Conservation (phyloP, 164 flowering plant species). For the Akebia trifoliata region DNA sequence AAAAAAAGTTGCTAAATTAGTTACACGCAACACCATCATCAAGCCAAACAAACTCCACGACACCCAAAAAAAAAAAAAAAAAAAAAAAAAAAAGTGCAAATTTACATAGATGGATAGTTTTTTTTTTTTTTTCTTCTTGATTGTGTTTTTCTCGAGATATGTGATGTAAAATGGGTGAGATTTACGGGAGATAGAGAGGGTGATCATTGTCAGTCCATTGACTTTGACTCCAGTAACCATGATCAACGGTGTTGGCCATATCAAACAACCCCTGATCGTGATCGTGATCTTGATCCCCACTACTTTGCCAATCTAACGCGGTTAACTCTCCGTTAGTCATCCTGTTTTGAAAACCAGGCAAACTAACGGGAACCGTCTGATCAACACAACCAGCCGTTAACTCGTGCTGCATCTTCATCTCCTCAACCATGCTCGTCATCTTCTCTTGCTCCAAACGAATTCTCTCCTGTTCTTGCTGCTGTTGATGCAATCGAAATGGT, state of each 20-base stretch:
- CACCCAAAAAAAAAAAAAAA: neutral
- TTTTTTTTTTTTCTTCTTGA: neutral
- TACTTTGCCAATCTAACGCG: constrained; percentile 52
- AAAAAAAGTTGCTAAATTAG: constrained; percentile 6
- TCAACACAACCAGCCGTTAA: constrained; percentile 27
- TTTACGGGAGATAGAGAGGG: constrained; percentile 39
- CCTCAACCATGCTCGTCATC: constrained; percentile 17
- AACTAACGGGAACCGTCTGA: constrained; percentile 34
- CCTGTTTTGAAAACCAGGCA: constrained; percentile 23
- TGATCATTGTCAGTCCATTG: constrained; percentile 58
- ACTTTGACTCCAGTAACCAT: constrained; percentile 57
- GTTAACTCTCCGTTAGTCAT: constrained; percentile 26
- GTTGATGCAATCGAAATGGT: constrained; percentile 21
- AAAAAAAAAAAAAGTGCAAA: constrained; percentile 6
- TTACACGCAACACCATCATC: constrained; percentile 3
- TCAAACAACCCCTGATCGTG: constrained; percentile 49
- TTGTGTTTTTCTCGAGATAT: no score
- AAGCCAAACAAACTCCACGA: constrained; percentile 7
- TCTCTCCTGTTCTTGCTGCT: constrained; percentile 12
- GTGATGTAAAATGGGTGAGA: no score
- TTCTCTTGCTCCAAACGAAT: constrained; percentile 8
- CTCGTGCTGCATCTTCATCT: constrained; percentile 30
- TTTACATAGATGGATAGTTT: constrained; percentile 12
- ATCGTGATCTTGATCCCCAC: neutral
- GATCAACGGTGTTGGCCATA: constrained; percentile 53